Percentiles rank a stretch among this genome's conserved stretches.
Evolutionary conservation across 1,284 basidiomycete species (phyloP).

Genomic region (Heterobasidion annosum): DNA sequence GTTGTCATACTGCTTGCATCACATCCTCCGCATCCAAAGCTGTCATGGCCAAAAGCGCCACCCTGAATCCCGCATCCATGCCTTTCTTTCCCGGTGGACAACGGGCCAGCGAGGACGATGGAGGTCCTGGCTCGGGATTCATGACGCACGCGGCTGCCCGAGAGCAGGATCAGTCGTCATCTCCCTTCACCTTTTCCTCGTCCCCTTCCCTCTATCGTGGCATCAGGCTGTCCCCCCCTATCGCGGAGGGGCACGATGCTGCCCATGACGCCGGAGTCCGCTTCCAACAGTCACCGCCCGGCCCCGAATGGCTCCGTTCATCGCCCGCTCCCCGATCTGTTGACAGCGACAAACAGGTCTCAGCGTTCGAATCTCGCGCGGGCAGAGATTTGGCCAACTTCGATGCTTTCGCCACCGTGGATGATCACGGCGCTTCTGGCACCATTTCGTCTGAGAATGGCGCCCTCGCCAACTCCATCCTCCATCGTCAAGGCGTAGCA

Average conservation of each 20-base stretch:
- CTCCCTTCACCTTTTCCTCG: conserved; percentile 41
- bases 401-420: conserved; percentile 46
- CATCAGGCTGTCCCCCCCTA: conserved; percentile 59
- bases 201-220: conserved; percentile 61
- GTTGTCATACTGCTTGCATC: neutral
- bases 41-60: conserved; percentile 62
- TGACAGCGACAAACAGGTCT: conserved; percentile 36
- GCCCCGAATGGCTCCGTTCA: conserved; percentile 16
- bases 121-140: conserved; percentile 31
- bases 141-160: conserved; percentile 33
- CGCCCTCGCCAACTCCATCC: conserved; percentile 15
- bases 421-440: conserved; percentile 23
- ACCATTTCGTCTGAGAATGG: conserved; percentile 6
- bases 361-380: conserved; percentile 29
- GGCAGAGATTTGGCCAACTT: conserved; percentile 41
- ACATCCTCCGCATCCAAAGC: conserved; percentile 12
- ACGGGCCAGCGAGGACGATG: conserved; percentile 47
- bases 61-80: conserved; percentile 71
- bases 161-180: conserved; percentile 45
- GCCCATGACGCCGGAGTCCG: conserved; percentile 16
- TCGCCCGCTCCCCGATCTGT: conserved; percentile 36
- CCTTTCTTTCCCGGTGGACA: conserved; percentile 72
- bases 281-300: conserved; percentile 19
- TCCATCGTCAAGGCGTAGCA: conserved; percentile 24
- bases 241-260: conserved; percentile 27